Evolutionary conservation across 148 eudicot genomes (phyloP).

Genomic region (Chenopodium album): DNA sequence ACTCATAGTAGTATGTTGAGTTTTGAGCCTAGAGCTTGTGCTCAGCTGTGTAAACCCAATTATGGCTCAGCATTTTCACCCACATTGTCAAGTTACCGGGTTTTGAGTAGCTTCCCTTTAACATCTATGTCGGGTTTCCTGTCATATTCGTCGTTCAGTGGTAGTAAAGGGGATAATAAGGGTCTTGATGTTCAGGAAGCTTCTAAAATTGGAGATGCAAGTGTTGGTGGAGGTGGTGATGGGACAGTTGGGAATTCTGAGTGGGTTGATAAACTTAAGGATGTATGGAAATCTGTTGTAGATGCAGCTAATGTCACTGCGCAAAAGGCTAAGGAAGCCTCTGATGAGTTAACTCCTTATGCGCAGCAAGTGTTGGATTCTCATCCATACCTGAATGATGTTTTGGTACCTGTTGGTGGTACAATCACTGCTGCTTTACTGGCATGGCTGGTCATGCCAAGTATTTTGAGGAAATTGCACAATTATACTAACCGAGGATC

Average conservation of each 20-base stretch:
- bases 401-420: constrained; percentile 72
- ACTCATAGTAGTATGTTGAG: constrained; percentile 22
- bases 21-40: constrained; percentile 24
- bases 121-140: constrained; percentile 36
- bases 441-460: constrained; percentile 87
- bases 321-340: constrained; percentile 64
- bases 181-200: constrained; percentile 36
- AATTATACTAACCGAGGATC: constrained; percentile 66
- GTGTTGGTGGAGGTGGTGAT: constrained; percentile 26
- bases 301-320: constrained; percentile 46
- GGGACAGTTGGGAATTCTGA: constrained; percentile 51
- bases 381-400: constrained; percentile 78
- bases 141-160: constrained; percentile 47
- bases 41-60: constrained; percentile 27
- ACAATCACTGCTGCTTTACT: constrained; percentile 62
- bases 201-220: constrained; percentile 39
- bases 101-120: constrained; percentile 28
- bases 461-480: constrained; percentile 69
- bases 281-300: constrained; percentile 51
- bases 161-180: constrained; percentile 46
- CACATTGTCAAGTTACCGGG: constrained; percentile 25
- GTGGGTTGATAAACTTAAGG: constrained; percentile 59
- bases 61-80: constrained; percentile 34
- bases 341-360: constrained; percentile 57
- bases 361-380: constrained; percentile 65